Percentiles rank a stretch among this genome's conserved stretches.
Evolutionary conservation across 768 basidiomycete species (phyloP).

Genomic region (Lactarius tabidus): DNA sequence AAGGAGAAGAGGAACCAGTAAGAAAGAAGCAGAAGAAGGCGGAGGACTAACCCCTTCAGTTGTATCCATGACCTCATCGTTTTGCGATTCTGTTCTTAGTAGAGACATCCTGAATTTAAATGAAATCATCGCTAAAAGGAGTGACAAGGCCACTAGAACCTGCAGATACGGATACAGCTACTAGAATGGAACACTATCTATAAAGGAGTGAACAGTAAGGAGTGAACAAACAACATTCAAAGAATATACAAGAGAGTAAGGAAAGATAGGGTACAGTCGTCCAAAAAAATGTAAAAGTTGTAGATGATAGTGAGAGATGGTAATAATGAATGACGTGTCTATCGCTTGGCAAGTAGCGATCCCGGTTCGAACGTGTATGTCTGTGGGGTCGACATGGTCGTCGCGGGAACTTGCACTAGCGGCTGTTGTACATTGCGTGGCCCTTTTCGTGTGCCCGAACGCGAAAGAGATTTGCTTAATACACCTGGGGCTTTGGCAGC

Average conservation of each 20-base stretch:
- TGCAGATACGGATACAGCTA: constrained; percentile 13
- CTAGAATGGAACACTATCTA: background rate
- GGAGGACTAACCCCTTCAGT: constrained; percentile 31
- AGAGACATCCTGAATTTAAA: background rate
- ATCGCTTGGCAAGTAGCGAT: constrained; percentile 61
- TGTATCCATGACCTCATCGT: background rate
- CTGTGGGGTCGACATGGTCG: constrained; percentile 33
- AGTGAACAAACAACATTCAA: constrained; percentile 5
- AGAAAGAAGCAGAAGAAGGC: constrained; percentile 74
- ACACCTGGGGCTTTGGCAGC: constrained; percentile 20
- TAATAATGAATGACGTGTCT: constrained; percentile 15
- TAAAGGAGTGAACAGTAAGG: constrained; percentile 10
- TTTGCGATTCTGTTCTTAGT: background rate
- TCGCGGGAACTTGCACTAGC: constrained; percentile 45
- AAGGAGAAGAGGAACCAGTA: constrained; percentile 48
- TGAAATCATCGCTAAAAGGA: constrained; percentile 8
- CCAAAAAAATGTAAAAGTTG: background rate
- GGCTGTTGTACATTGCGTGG: constrained; percentile 42
- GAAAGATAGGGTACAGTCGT: background rate
- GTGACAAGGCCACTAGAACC: constrained; percentile 14
- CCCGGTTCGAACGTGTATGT: constrained; percentile 66
- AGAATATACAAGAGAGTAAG: background rate
- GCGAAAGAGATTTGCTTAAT: constrained; percentile 36
- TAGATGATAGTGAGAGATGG: constrained; percentile 10
- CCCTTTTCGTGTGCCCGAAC: constrained; percentile 38